Evolutionary conservation across 352 stramenopile genomes (phyloP).

Genomic region (Aphanomyces euteiches): DNA sequence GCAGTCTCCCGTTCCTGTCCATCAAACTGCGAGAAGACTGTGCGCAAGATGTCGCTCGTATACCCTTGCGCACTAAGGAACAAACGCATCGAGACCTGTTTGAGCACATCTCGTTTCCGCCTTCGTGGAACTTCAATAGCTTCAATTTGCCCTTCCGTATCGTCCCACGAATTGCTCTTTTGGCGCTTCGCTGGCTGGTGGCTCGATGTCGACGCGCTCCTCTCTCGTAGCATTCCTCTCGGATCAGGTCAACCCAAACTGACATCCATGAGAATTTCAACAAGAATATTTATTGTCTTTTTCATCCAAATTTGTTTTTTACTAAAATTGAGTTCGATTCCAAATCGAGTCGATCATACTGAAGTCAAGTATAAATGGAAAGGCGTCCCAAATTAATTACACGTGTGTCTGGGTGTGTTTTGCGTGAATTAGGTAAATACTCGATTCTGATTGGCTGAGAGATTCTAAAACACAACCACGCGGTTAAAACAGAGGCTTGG

Average conservation of each 20-base stretch:
- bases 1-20: conserved; percentile 46
- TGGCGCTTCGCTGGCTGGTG: conserved; percentile 4
- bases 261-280: neutral
- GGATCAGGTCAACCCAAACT: too few relatives aligned
- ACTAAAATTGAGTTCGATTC: neutral
- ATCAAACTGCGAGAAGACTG: conserved; percentile 53
- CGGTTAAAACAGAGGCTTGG: conserved; percentile 10
- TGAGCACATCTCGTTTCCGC: conserved; percentile 64
- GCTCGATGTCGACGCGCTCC: conserved; percentile 4
- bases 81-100: conserved; percentile 71
- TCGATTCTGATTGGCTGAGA: too few relatives aligned
- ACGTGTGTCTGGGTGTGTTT: too few relatives aligned
- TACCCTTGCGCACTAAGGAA: conserved; percentile 68
- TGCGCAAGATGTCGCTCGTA: conserved; percentile 59
- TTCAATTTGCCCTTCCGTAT: neutral
- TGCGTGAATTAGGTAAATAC: too few relatives aligned
- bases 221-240: neutral
- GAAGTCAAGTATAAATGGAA: too few relatives aligned
- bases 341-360: too few relatives aligned
- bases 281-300: too few relatives aligned
- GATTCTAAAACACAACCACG: neutral
- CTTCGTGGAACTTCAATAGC: conserved; percentile 32
- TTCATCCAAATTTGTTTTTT: neutral
- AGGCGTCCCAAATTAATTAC: too few relatives aligned
- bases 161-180: conserved; percentile 14